Base-by-base conservation (phyloP, 345 rosid species). In the Limnanthes douglasii region DNA sequence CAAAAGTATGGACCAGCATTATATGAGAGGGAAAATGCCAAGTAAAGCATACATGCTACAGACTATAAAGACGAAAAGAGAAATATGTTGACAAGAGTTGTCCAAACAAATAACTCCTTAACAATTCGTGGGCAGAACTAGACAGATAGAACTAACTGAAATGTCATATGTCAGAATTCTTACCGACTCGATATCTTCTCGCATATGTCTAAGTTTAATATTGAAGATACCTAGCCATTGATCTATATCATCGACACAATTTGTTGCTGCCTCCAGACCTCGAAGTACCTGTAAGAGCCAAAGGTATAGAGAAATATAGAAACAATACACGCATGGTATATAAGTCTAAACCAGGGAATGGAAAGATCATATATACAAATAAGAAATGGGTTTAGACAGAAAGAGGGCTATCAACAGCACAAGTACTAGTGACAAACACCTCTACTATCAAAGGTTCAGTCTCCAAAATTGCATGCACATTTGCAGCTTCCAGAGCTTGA, bases 171-270 rank as follows among this genome's bases (percentile, higher is more conserved):
- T n/a, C 13, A 28, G 12, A 28, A n/a, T 21, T 25, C 68, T 48
- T 66, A 90, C 99, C 62, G 99, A 90, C 40, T 75, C 93, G 57
- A 90, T 85, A 41, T 85, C 99, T 63, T 90, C 94, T 64, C 99
- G 72, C 99, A 90, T 90, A 52, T 90, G 99, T 65, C 99, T 83
- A 43, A 90, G 86, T 68, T 90, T 90, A 26, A 90, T 53, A 55
- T 90, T 90, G 66, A 90, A 90, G 60, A 85, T 80, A 51, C 99
- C 75, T 52, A 90, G 53, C 96, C 99, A 90, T 55, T 84, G 85
- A 61, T 85, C 99, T 94, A 90, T 80, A 62, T 90, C 99, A 45
- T 85, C 99, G 44, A 71, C 96, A 61, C 85, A 80, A 64, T 54
- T 62, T 48, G 82, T 69, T 40, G 99, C 99, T 15, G 73, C 88